Base-by-base conservation (phyloP, 148 eudicot genomes). In the Silene uniflora region DNA sequence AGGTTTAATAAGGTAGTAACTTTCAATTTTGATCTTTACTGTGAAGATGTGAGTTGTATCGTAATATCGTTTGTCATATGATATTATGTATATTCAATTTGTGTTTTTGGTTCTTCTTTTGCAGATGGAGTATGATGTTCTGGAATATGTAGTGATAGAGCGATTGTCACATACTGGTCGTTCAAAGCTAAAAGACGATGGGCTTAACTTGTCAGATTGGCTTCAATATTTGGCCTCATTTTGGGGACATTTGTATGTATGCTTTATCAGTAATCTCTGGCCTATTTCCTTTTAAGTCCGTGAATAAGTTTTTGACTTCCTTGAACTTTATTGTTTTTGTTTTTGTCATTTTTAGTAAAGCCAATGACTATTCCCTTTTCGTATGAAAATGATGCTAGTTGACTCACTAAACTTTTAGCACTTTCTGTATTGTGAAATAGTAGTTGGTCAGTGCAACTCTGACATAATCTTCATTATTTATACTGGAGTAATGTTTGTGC, bases 211-310 rank as follows among this genome's bases (percentile, higher is more conserved):
- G 87, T 92, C 99, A 44, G 98, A 96, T 75, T 96, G 99, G 99
- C 98, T 96, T 78, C 98, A 92, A 79, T 96, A 93, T n/a, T 78
- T 96, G 85, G 99, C 99, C 62, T 92, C 96, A 58, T 96, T 96
- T 85, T 96, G 99, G 99, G 99, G 99, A 76, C 99, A 92, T 86
- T 80, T 96, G 99, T 96, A 92, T 74, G 99, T 86, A 65, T 62
- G 19, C 77, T 72, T 55, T 78, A 16, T 74, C 10, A 22, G 73
- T 27, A 52, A 2, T 54, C 22, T 71, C 12, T 27, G 62, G 39
- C 76, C 62, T 72, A 67, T 73, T 25, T 19, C 35, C 39, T 7
- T n/a, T 21, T 0, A 9, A 12, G 2, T 61, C 19, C 35, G n/a
- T 18, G 11, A n/a, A 49, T 44, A 4, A 44, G 18, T 13, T n/a